Percentiles rank a stretch among this genome's conserved stretches.
Conservation (phyloP, 768 basidiomycete genomes). For the Boletellus sp. region DNA sequence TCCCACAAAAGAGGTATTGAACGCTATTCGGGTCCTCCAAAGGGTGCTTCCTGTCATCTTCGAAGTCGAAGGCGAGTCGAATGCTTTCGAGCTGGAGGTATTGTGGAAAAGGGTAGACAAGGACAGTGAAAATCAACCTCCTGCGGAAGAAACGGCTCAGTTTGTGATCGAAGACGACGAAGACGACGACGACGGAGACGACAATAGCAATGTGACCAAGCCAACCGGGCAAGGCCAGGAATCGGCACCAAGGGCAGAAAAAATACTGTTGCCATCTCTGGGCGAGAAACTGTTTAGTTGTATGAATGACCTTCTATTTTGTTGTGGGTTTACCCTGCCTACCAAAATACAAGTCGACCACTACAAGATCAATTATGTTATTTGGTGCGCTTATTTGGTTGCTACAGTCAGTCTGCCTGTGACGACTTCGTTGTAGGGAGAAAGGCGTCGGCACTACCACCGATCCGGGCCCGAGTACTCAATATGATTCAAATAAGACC, state of each 20-base stretch:
- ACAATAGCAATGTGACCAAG: constrained; percentile 34
- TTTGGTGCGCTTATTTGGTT: constrained; percentile 58
- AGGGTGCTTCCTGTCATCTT: constrained; percentile 90
- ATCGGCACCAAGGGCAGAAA: constrained; percentile 35
- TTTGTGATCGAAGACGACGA: constrained; percentile 92
- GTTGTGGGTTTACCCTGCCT: constrained; percentile 91
- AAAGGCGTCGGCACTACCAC: constrained; percentile 89
- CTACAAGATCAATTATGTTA: constrained; percentile 81
- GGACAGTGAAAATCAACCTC: constrained; percentile 31
- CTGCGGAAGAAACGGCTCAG: constrained; percentile 44
- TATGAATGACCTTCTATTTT: constrained; percentile 84
- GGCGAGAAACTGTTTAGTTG: constrained; percentile 77
- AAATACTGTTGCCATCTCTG: constrained; percentile 63
- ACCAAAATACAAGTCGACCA: constrained; percentile 71
- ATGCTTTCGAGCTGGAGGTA: constrained; percentile 71
- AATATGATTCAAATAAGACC: constrained; percentile 75
- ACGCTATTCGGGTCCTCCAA: constrained; percentile 87
- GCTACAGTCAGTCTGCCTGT: constrained; percentile 2
- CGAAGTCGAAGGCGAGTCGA: constrained; percentile 69
- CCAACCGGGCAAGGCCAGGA: constrained; percentile 11
- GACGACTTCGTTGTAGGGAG: constrained; percentile 56
- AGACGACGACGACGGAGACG: constrained; percentile 36
- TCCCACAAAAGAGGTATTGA: constrained; percentile 83
- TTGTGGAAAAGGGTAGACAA: constrained; percentile 74
- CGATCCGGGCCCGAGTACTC: constrained; percentile 59